Base-by-base conservation (phyloP, 2,329 filamentous ascomycete species). In the Fusarium domesticum region DNA sequence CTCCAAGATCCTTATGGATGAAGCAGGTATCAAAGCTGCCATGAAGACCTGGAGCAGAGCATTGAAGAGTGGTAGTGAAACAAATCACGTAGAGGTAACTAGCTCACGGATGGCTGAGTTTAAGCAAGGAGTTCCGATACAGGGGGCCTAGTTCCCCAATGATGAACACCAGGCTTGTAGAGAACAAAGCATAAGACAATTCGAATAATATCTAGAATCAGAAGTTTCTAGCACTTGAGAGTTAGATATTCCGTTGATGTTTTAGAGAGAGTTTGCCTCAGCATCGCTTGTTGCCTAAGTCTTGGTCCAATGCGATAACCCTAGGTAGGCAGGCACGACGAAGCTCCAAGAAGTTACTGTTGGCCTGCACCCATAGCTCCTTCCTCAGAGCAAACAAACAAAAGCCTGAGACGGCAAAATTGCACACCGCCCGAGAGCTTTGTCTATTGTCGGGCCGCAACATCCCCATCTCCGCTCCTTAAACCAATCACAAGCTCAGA, bases 371-470 rank as follows among this genome's bases (percentile, higher is more conserved):
- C n/a, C 23, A 10, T 28, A 28, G 23, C 14, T 28, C 4, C 23
- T 4, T 8, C 7, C 3, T 28, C 7, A 28, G 8, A 10, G 23
- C n/a, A 28, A 28, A 28, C 23, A 28, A 28, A 28, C 23, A 28
- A 28, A 28, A 12, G n/a, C n/a, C 5, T 28, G 7, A 28, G 34
- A 49, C 39, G 66, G 66, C 66, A 68, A 62, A 67, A 66, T 53
- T 34, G 49, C 59, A 10, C 63, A 66, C 64, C 64, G 64, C 64
- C 60, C 47, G 39, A 39, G 7, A 47, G 44, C 47, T 46, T 35
- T 32, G 34, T 53, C 61, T 58, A 58, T 58, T 59, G 60, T 49
- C 48, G 55, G 53, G 57, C 49, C 58, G 50, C 59, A 55, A 48
- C 44, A 50, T 53, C 51, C 40, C 45, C 43, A 44, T 46, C 49